Conservation (phyloP, 2,329 filamentous ascomycete genomes). For the Triangularia setosa region DNA sequence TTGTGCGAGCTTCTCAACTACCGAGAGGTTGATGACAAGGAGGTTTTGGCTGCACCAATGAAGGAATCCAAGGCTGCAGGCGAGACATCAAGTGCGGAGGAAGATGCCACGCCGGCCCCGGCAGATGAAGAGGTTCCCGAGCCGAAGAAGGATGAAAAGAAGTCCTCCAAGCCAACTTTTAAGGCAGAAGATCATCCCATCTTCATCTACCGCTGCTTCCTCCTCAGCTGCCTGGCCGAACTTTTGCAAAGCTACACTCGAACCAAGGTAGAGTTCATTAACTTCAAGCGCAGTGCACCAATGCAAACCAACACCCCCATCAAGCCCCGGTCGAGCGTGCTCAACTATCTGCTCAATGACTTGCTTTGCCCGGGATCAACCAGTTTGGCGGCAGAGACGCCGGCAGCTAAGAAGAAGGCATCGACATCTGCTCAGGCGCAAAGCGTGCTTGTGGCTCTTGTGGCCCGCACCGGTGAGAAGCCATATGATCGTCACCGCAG, state of each 20-base stretch:
- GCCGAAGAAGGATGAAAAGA: constrained; percentile 54
- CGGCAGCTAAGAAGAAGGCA: constrained; percentile 76
- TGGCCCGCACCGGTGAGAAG: constrained; percentile 81
- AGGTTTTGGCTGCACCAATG: constrained; percentile 40
- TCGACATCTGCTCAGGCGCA: constrained; percentile 85
- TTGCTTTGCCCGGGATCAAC: constrained; percentile 61
- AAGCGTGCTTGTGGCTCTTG: constrained; percentile 79
- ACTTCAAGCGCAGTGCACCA: constrained; percentile 90
- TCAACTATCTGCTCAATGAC: constrained; percentile 89
- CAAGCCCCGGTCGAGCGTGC: constrained; percentile 84
- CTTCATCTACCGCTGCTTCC: constrained; percentile 92
- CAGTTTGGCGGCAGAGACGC: constrained; percentile 67
- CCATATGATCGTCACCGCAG: constrained; percentile 54
- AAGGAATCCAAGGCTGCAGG: constrained; percentile 41
- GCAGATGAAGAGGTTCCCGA: constrained; percentile 21
- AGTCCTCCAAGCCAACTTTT: constrained; percentile 69
- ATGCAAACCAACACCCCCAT: constrained; percentile 81
- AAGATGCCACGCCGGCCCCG: constrained; percentile 26
- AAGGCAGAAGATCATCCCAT: constrained; percentile 92
- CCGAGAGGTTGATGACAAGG: constrained; percentile 86
- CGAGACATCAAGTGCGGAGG: constrained; percentile 33
- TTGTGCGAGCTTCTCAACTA: constrained; percentile 90
- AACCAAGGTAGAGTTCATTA: constrained; percentile 98
- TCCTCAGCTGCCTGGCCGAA: constrained; percentile 88
- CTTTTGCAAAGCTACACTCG: constrained; percentile 88